A percentile compares a stretch with the other conserved stretches of the same genome.
Evolutionary conservation across 441 rosid genomes (phyloP).

Genomic region (Bruguiera hainesii): DNA sequence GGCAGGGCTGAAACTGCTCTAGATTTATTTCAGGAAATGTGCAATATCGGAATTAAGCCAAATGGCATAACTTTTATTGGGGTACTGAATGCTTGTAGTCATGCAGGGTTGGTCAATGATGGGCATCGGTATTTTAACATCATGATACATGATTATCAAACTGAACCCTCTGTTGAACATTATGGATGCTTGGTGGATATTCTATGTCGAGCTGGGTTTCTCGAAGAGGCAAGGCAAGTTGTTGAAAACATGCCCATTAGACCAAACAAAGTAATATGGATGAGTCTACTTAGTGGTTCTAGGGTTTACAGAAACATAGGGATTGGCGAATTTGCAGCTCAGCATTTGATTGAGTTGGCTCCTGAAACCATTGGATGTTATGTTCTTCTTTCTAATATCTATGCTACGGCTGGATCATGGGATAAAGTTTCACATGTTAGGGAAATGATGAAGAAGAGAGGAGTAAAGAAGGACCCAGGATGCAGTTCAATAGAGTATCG

Average conservation of each 20-base stretch:
- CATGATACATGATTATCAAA: constrained; percentile 41
- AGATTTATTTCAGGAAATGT: constrained; percentile 49
- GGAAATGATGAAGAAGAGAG: constrained; percentile 49
- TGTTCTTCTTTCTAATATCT: constrained; percentile 53
- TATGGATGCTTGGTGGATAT: constrained; percentile 71
- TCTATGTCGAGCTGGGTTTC: constrained; percentile 53
- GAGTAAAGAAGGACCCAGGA: constrained; percentile 44
- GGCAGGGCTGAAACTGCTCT: constrained; percentile 50
- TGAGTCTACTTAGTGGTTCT: constrained; percentile 68
- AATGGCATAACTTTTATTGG: constrained; percentile 59
- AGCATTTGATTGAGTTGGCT: constrained; percentile 50
- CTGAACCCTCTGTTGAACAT: constrained; percentile 53
- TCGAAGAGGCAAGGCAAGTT: constrained; percentile 53
- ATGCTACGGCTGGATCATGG: constrained; percentile 51
- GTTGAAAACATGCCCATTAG: constrained; percentile 40
- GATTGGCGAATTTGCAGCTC: constrained; percentile 57
- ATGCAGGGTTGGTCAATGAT: constrained; percentile 55
- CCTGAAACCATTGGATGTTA: constrained; percentile 57
- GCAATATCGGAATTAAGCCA: constrained; percentile 41
- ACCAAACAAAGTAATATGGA: constrained; percentile 64
- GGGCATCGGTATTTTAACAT: constrained; percentile 50
- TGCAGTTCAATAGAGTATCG: constrained; percentile 47
- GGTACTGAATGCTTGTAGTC: constrained; percentile 63
- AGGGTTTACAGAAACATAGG: constrained; percentile 46
- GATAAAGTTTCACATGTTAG: constrained; percentile 43